Evolutionary conservation across 2,329 filamentous ascomycete species (phyloP), one percentile per base, ranked within the genome.

Genomic region (Purpureocillium lavendulum): DNA sequence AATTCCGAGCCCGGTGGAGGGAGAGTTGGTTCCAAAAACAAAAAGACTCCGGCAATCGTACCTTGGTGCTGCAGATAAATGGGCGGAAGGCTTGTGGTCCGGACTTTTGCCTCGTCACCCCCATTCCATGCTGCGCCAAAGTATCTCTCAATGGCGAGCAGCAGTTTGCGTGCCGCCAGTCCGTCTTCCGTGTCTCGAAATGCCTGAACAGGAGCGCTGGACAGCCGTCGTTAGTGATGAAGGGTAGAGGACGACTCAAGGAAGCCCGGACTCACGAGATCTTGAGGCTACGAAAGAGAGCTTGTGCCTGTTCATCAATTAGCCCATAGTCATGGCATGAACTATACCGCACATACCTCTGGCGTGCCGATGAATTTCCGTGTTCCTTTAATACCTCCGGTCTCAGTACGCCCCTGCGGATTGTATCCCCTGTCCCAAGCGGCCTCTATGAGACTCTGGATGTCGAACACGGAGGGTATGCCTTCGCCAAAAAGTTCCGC

Each of bases 311-410:
- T 9, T 18, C 4, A 31, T 17, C 8, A 15, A 7, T 26, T 7
- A 2, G 18, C 24, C 10, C 10, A 10, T 6, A 6, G 6, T 10
- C 21, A 26, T 10, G 10, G 21, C 21, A 26, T 26, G 6, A 5
- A 26, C 10, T 10, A 26, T n/a, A 26, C 5, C 10, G 21, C 6
- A 26, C 57, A 49, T 66, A 86, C 85, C 69, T 97, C 90, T 8
- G 87, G 81, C 2, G 90, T 96, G 13, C 90, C 90, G 50, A 97
- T 97, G 55, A 92, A 97, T 59, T 96, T 97, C 44, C 92, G 77
- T 0, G 89, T 95, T n/a, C 82, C 82, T 46, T 70, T 77, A 46
- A 97, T 84, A 1, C 88, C 87, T 3, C 90, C 90, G 1, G 89
- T 96, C 60, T 97, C 87, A 3, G 77, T 56, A 28, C 86, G 75